Base-by-base conservation (phyloP, 2,329 filamentous ascomycete genomes). In the Aspergillus sp. region DNA sequence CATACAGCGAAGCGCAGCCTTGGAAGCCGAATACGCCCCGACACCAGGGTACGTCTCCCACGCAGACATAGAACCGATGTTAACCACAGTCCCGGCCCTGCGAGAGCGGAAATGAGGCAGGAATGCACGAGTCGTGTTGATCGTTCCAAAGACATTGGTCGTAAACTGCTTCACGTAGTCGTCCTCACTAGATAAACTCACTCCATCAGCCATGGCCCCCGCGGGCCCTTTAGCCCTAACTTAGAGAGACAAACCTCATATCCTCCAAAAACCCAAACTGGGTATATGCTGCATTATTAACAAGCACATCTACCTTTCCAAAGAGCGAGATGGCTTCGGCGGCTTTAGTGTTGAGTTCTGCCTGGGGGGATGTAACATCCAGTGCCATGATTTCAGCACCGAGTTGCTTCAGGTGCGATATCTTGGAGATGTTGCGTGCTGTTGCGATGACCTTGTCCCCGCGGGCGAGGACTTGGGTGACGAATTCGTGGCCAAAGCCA, bases 391-490 rank as follows among this genome's bases (percentile, higher is more conserved):
- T 57, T 2, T 62, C 61, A 9, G 68, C 66, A 7, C 69, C 70
- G 4, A 64, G 62, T 2, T 64, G 54, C 44, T 67, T 62, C 43
- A 74, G 55, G 39, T 66, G 55, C 25, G 62, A 45, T 17, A 75
- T 64, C 35, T 64, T 67, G 23, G 63, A 47, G 9, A 62, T 49
- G 39, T 69, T 69, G 14, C 73, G 72, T 19, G 69, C 69, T 1
- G 73, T 73, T 12, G 74, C 73, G 21, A 76, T 71, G 14, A 75
- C 72, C 46, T 66, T 68, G 58, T 74, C 68, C 5, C 73, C 72
- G 9, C 66, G 68, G 4, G 57, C 51, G 8, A 74, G 62, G 8
- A 60, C 65, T 45, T 65, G 60, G 14, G 63, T 55, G 27, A 64
- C 66, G 21, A 74, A 62, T 52, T 70, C 67, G 17, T 52, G 44